phyloP scores from a whole-genome alignment of 2,329 filamentous ascomycete species.

The Moelleriella libera region DNA sequence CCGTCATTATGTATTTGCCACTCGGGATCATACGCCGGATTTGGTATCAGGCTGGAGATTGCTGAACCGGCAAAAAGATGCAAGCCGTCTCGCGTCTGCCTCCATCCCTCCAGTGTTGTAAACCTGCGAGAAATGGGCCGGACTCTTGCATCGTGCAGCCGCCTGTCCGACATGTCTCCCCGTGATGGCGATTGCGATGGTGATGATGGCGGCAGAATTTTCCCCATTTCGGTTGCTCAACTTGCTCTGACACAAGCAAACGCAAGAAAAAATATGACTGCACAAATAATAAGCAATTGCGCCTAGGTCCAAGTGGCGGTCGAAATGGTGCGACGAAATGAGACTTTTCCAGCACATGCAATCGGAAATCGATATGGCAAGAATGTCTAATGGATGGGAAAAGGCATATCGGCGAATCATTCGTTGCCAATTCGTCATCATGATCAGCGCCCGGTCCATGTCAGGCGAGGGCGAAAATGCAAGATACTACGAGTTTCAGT shows the following conservation, averaged over 20 bases:
- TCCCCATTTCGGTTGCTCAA: background rate
- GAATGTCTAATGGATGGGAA: no score
- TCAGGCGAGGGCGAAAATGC: background rate
- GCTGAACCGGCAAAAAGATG: slow-evolving; percentile 1
- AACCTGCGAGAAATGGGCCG: background rate
- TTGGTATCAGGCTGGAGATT: slow-evolving; percentile 1
- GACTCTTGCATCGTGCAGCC: background rate
- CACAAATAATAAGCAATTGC: no score
- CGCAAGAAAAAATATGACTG: no score
- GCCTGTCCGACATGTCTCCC: background rate
- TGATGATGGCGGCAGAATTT: background rate
- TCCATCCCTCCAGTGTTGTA: slow-evolving; percentile 2
- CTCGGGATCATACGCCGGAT: slow-evolving; percentile 1
- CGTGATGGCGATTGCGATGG: background rate
- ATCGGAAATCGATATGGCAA: no score
- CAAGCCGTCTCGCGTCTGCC: background rate
- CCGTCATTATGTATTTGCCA: background rate
- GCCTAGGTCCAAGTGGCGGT: no score
- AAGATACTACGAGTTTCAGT: background rate
- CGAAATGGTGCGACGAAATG: no score
- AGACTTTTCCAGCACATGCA: no score
- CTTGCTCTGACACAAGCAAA: no score
- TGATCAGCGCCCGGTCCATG: background rate
- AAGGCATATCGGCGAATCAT: background rate
- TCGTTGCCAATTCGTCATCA: background rate